Conservation (phyloP, 176 grass and related monocot genomes). For the Puya raimondii region DNA sequence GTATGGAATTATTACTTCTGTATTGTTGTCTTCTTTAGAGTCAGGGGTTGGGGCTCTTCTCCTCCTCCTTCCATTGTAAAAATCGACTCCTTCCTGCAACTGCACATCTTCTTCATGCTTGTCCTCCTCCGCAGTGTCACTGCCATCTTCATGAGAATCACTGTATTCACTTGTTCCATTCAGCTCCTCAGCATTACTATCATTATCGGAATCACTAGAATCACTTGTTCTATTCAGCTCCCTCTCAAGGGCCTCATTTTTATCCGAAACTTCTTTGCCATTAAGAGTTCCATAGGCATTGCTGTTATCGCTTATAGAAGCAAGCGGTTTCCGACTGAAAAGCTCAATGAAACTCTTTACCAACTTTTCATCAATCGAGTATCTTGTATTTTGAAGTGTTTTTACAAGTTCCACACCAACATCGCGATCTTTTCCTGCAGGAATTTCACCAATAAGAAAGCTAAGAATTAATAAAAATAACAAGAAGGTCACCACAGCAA, state of each 20-base stretch:
- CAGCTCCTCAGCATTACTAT: constrained; percentile 18
- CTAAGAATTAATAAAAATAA: no score
- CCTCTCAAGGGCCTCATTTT: background rate
- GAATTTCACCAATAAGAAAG: background rate
- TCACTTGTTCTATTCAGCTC: background rate
- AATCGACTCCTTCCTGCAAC: constrained; percentile 64
- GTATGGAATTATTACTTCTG: constrained; percentile 12
- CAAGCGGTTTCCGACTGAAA: constrained; percentile 42
- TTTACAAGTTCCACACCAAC: constrained; percentile 63
- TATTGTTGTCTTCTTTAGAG: constrained; percentile 42
- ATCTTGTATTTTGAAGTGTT: constrained; percentile 82
- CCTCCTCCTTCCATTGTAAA: constrained; percentile 59
- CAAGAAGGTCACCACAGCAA: no score
- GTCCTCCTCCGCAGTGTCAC: constrained; percentile 33
- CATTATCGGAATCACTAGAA: constrained; percentile 27
- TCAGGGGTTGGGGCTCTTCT: constrained; percentile 72
- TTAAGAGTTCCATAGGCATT: background rate
- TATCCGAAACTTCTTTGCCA: constrained; percentile 8
- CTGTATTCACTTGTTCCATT: constrained; percentile 26
- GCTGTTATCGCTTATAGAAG: constrained; percentile 19
- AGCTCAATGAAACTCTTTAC: constrained; percentile 80
- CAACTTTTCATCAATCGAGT: constrained; percentile 79
- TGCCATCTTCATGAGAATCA: constrained; percentile 37
- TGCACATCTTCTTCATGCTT: constrained; percentile 25
- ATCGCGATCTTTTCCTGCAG: constrained; percentile 67